Evolutionary conservation across 2,329 filamentous ascomycete genomes (phyloP).

Genomic region (Xylariaceae sp.): DNA sequence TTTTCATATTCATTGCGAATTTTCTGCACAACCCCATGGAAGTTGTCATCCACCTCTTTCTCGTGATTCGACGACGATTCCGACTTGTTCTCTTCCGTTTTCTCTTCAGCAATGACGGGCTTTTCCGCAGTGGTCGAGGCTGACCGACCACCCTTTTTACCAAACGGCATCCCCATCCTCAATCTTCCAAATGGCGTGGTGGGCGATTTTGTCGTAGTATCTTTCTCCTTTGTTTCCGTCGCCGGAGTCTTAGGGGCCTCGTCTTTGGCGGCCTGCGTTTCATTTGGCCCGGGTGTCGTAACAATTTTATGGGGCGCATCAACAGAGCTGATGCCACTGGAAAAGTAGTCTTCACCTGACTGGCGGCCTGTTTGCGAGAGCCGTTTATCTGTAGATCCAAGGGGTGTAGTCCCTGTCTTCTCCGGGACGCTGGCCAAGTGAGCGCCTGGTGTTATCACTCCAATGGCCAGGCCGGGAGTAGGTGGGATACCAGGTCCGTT

Average conservation of each 20-base stretch:
- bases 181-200: slow-evolving; percentile 48
- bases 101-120: slow-evolving; percentile 70
- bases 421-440: slow-evolving; percentile 48
- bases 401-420: slow-evolving; percentile 39
- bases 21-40: slow-evolving; percentile 68
- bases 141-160: slow-evolving; percentile 77
- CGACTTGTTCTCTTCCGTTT: slow-evolving; percentile 58
- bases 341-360: slow-evolving; percentile 78
- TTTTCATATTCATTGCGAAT: slow-evolving; percentile 72
- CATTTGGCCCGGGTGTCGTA: slow-evolving; percentile 42
- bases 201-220: slow-evolving; percentile 54
- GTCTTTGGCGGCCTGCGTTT: slow-evolving; percentile 37
- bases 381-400: slow-evolving; percentile 51
- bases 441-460: slow-evolving; percentile 63
- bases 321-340: slow-evolving; percentile 51
- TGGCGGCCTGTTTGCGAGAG: slow-evolving; percentile 53
- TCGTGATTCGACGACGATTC: slow-evolving; percentile 63
- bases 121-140: slow-evolving; percentile 66
- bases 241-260: slow-evolving; percentile 45
- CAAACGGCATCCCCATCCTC: slow-evolving; percentile 53
- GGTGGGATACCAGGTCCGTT: slow-evolving; percentile 61
- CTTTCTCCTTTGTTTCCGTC: slow-evolving; percentile 50
- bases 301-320: slow-evolving; percentile 45
- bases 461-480: slow-evolving; percentile 76
- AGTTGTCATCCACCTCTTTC: slow-evolving; percentile 71